Conservation (phyloP, 768 basidiomycete species). For the Lactifluus hygrophoroides region DNA sequence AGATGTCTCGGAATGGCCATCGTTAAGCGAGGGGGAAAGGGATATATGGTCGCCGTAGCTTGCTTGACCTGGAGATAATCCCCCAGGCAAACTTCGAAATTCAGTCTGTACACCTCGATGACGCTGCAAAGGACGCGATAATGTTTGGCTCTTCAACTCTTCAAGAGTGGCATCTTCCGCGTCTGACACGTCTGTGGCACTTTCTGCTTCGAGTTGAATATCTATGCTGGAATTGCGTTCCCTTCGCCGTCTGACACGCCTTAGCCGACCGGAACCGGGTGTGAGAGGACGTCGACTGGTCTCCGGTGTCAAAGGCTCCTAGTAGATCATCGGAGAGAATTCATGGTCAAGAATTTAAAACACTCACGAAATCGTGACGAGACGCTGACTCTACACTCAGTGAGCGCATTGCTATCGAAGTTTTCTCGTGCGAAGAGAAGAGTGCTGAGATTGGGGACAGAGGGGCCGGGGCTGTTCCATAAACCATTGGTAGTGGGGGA, state of each 20-base stretch:
- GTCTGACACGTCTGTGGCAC: conserved; percentile 2
- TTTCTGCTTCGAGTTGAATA: background rate
- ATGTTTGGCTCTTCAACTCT: background rate
- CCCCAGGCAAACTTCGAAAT: conserved; percentile 23
- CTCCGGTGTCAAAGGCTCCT: conserved; percentile 42
- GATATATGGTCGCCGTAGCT: conserved; percentile 24
- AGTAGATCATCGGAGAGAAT: background rate
- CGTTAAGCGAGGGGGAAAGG: conserved; percentile 39
- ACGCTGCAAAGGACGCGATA: background rate
- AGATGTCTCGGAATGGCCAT: conserved; percentile 68
- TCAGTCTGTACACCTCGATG: conserved; percentile 63
- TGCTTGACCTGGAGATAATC: conserved; percentile 26
- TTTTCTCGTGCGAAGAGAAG: conserved; percentile 5
- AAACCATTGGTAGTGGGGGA: background rate
- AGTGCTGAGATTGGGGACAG: conserved; percentile 17
- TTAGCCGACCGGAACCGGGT: conserved; percentile 28
- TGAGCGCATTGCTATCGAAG: background rate
- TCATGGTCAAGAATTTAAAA: background rate
- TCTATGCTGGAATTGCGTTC: conserved; percentile 26
- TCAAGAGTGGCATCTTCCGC: background rate
- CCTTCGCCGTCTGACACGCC: conserved; percentile 19
- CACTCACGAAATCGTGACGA: conserved; percentile 29
- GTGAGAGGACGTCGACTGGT: conserved; percentile 36
- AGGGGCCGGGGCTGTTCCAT: conserved; percentile 15
- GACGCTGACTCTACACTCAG: conserved; percentile 17